phyloP scores from a whole-genome alignment of 139 green algal genomes.

The Chlorella ohadii region DNA sequence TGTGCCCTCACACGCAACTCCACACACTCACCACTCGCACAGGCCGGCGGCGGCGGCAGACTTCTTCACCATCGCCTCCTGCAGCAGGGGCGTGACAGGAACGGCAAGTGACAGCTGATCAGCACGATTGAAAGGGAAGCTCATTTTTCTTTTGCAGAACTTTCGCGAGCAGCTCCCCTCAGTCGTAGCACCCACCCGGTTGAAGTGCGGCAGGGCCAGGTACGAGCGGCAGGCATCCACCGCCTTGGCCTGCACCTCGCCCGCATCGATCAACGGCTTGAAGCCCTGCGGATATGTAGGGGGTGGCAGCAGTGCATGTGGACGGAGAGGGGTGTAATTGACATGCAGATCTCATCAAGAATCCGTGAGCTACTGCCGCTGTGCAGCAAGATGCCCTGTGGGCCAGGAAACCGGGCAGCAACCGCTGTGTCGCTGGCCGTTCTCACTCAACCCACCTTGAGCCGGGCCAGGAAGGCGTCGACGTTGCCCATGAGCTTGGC shows the following conservation, averaged over 20 bases:
- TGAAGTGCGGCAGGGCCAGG: conserved; percentile 88
- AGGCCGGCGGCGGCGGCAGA: conserved; percentile 87
- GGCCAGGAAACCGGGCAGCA: too few relatives aligned
- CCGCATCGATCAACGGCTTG: conserved; percentile 89
- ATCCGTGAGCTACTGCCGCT: too few relatives aligned
- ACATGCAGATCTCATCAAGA: too few relatives aligned
- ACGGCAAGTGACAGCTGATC: too few relatives aligned
- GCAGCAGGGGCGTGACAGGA: too few relatives aligned
- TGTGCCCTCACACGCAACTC: too few relatives aligned
- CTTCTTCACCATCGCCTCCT: conserved; percentile 87
- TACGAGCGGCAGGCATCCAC: conserved; percentile 83
- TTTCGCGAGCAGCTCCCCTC: neutral
- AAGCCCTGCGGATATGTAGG: conserved; percentile 57
- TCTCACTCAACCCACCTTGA: conserved; percentile 71
- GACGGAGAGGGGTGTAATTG: too few relatives aligned
- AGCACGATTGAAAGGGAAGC: too few relatives aligned
- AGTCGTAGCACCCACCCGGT: conserved; percentile 43
- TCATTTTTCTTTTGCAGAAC: too few relatives aligned
- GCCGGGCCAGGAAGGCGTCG: conserved; percentile 88
- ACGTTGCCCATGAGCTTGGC: conserved; percentile 91
- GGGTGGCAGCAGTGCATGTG: too few relatives aligned
- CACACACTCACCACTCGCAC: conserved; percentile 75
- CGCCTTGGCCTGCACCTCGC: conserved; percentile 77
- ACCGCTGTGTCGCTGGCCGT: too few relatives aligned
- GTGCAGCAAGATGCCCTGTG: too few relatives aligned